phyloP scores from a whole-genome alignment of 208 protist genomes.

The Trypanosoma theileri region DNA sequence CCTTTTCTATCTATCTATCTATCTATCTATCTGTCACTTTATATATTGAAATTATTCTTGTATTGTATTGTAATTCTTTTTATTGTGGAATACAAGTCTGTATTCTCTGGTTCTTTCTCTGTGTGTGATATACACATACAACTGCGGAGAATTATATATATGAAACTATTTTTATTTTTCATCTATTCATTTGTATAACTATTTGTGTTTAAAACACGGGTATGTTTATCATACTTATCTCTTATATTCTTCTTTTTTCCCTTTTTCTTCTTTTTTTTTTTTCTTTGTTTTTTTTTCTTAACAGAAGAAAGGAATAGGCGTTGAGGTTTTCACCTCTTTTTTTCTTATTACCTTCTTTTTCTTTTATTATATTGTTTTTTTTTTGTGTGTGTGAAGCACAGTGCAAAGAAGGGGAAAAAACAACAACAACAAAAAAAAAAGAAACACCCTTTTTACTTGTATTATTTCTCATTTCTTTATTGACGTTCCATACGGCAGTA shows the following conservation, averaged over 20 bases:
- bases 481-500: too few species aligned
- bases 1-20: too few species aligned
- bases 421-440: conserved; percentile 19
- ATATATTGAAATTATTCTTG: too few species aligned
- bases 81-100: too few species aligned
- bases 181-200: conserved; percentile 2
- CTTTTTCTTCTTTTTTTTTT: neutral
- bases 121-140: too few species aligned
- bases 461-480: neutral
- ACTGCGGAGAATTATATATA: too few species aligned
- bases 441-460: neutral
- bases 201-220: neutral
- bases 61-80: too few species aligned
- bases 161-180: neutral
- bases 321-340: conserved; percentile 10
- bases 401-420: conserved; percentile 2
- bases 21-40: too few species aligned
- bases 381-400: neutral
- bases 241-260: neutral
- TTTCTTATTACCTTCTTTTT: conserved; percentile 15
- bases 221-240: conserved; percentile 3
- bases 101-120: too few species aligned
- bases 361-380: conserved; percentile 15
- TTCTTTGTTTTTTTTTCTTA: neutral
- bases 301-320: neutral